Evolutionary conservation across 164 flowering plant species (phyloP).

Genomic region (Nymphaea colorata): DNA sequence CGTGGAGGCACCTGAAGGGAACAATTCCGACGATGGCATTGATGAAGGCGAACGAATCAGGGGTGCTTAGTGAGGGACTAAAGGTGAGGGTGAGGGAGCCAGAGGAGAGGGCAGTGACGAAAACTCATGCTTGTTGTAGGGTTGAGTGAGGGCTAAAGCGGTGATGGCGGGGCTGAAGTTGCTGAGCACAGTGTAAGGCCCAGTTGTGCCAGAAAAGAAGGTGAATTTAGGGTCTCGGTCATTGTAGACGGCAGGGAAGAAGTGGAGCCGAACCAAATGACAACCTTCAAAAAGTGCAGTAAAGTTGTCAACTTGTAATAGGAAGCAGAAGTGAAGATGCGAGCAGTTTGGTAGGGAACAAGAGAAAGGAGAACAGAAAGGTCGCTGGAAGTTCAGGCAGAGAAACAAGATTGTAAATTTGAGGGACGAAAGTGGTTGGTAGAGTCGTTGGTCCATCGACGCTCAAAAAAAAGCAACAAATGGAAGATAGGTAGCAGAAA

Average conservation of each 20-base stretch:
- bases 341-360: too few species aligned
- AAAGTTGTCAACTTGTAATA: conserved; percentile 33
- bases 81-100: conserved; percentile 30
- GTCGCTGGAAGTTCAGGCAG: too few species aligned
- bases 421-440: too few species aligned
- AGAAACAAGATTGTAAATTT: too few species aligned
- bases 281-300: conserved; percentile 15
- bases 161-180: conserved; percentile 74
- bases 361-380: too few species aligned
- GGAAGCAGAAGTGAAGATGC: too few species aligned
- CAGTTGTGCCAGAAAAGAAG: conserved; percentile 36
- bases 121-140: conserved; percentile 51
- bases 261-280: conserved; percentile 47
- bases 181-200: conserved; percentile 30
- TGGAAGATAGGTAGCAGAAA: too few species aligned
- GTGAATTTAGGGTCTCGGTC: conserved; percentile 25
- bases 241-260: conserved; percentile 58
- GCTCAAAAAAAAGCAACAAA: too few species aligned
- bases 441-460: too few species aligned
- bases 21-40: conserved; percentile 35
- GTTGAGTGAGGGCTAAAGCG: conserved; percentile 53
- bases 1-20: conserved; percentile 10
- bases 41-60: conserved; percentile 47
- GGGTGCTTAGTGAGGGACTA: conserved; percentile 24
- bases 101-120: conserved; percentile 8